Evolutionary conservation across 83 land plant species (phyloP), one percentile per base, ranked within the genome.

Genomic region (Larix sibirica): DNA sequence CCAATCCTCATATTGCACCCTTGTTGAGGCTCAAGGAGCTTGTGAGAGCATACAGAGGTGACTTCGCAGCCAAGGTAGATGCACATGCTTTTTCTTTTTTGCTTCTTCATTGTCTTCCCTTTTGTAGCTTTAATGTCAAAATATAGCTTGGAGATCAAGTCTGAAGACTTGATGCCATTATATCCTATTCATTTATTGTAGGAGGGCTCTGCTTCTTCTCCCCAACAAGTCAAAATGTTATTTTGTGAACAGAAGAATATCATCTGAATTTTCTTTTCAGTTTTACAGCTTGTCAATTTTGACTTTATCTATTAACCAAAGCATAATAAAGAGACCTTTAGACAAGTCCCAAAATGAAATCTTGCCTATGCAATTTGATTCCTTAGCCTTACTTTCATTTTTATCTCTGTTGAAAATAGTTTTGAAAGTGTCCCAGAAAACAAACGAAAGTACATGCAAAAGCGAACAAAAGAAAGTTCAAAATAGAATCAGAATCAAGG

Each of bases 1-100:
- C 99, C 47, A 98, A 98, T 84, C 99, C 99, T 77, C 99, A 98
- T 81, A 95, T 94, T 85, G 92, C 97, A 4, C 97, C 99, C 23
- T 76, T 98, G 14, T 81, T 98, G 86, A 86, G 99, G 80, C 47
- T 96, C 54, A 98, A 98, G 84, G 99, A 96, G 54, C 81, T 96
- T 81, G 86, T 96, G 24, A 91, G 99, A 85, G 92, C 88, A 65
- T 93, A 88, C 87, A 99, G 99, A 58, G 99, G 99, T 17, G 88
- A 92, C 59, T 98, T 98, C 81, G 99, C 99, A 66, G 99, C 96
- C 40, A 98, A 98, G 96, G 99, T 96, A 91, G 60, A 79, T 56
- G 28, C 20, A 24, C 26, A 44, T 20, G 44, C 9, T 12, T 81
- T 40, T 70, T 58, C 14, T 73, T 47, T 4, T 71, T 73, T 79